Conservation (phyloP, 495 filamentous ascomycete genomes). For the Neurospora tetraspora region DNA sequence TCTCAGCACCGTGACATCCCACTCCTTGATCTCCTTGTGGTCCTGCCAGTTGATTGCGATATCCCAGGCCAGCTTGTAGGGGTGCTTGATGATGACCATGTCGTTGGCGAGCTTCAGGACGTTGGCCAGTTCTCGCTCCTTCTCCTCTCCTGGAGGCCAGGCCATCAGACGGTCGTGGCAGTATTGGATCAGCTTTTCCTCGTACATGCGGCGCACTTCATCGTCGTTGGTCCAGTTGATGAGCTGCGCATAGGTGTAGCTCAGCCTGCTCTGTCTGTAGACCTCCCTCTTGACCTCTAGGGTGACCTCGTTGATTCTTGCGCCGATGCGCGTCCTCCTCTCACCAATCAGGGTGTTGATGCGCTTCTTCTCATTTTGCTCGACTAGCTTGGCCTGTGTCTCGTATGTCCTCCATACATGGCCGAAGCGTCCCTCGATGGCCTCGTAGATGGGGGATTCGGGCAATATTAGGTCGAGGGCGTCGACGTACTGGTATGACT, state of each 20-base stretch:
- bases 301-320: slow-evolving; percentile 70
- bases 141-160: slow-evolving; percentile 48
- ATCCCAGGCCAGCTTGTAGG: slow-evolving; percentile 82
- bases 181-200: slow-evolving; percentile 80
- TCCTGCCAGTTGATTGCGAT: slow-evolving; percentile 86
- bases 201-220: slow-evolving; percentile 68
- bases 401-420: slow-evolving; percentile 74
- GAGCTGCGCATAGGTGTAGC: slow-evolving; percentile 64
- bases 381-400: slow-evolving; percentile 73
- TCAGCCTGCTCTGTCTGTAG: slow-evolving; percentile 56
- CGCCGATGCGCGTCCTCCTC: slow-evolving; percentile 78
- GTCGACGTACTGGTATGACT: slow-evolving; percentile 57
- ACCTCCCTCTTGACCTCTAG: slow-evolving; percentile 82
- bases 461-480: slow-evolving; percentile 71
- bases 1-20: slow-evolving; percentile 62
- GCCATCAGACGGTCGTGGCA: slow-evolving; percentile 67
- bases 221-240: slow-evolving; percentile 89
- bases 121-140: slow-evolving; percentile 54
- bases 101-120: slow-evolving; percentile 69
- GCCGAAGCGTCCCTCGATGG: slow-evolving; percentile 76
- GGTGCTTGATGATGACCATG: slow-evolving; percentile 93
- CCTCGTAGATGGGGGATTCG: slow-evolving; percentile 62
- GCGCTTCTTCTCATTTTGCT: slow-evolving; percentile 76
- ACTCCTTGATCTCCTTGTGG: slow-evolving; percentile 55
- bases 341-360: slow-evolving; percentile 89